These are phyloP conservation scores for Melaleuca alternifolia DNA, from an alignment of 345 rosid species.

Conservation along the genomic window DNA sequence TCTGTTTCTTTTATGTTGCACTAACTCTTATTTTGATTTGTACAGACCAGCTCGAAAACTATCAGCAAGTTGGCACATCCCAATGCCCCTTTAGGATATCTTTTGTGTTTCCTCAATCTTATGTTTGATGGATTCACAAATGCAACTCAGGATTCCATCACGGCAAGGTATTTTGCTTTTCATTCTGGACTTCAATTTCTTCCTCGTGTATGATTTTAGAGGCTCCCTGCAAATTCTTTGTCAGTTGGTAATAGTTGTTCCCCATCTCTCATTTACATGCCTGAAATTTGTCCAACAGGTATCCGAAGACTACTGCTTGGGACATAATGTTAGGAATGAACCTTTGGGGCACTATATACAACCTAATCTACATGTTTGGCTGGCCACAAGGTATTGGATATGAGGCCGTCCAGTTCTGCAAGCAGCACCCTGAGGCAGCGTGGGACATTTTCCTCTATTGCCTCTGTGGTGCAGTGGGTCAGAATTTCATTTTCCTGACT, in stretches of 20 bases:
- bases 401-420: slow-evolving; percentile 66
- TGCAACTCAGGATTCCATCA: slow-evolving; percentile 94
- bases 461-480: slow-evolving; percentile 92
- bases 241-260: background rate
- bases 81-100: slow-evolving; percentile 91
- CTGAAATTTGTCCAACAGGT: slow-evolving; percentile 27
- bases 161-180: slow-evolving; percentile 39
- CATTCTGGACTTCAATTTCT: background rate
- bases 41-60: slow-evolving; percentile 91
- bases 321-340: slow-evolving; percentile 97
- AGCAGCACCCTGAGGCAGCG: slow-evolving; percentile 80
- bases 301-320: slow-evolving; percentile 87
- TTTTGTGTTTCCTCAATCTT: slow-evolving; percentile 86
- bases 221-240: background rate
- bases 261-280: background rate
- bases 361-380: slow-evolving; percentile 83
- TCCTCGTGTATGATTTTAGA: background rate
- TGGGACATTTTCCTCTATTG: slow-evolving; percentile 82
- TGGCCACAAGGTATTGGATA: slow-evolving; percentile 69
- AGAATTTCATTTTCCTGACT: slow-evolving; percentile 91
- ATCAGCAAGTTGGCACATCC: slow-evolving; percentile 93
- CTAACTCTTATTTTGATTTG: background rate
- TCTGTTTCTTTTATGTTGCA: background rate
- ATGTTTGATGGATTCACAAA: slow-evolving; percentile 98
- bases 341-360: slow-evolving; percentile 90